A percentile compares a stretch with the other conserved stretches of the same genome.
Evolutionary conservation across 139 green algal genomes (phyloP).

Genomic region (Closterium sp.): DNA sequence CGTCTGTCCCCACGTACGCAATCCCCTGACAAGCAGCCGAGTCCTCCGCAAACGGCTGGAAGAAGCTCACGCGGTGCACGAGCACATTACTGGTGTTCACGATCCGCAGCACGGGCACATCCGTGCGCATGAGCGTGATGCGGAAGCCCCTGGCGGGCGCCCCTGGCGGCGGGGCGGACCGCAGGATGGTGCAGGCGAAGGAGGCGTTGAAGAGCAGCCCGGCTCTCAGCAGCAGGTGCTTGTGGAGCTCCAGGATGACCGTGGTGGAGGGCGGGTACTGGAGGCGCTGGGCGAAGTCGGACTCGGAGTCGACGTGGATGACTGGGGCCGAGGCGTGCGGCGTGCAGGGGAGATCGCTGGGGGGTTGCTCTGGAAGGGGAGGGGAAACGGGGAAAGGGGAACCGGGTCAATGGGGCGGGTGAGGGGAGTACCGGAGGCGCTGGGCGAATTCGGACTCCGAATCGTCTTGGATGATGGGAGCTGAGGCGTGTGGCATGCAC

Average conservation of each 20-base stretch:
- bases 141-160: neutral
- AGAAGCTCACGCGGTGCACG: neutral
- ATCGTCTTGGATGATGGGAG: neutral
- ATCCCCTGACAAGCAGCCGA: neutral
- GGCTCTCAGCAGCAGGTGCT: neutral
- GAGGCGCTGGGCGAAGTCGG: constrained; percentile 4
- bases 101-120: neutral
- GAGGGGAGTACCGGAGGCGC: constrained; percentile 23
- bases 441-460: neutral
- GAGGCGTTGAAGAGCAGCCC: constrained; percentile 6
- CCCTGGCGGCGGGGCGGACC: neutral
- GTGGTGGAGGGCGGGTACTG: constrained; percentile 27
- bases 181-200: constrained; percentile 24
- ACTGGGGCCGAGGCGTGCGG: neutral
- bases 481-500: neutral
- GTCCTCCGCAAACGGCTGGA: neutral
- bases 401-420: too few relatives aligned
- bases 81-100: neutral
- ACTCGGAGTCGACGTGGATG: neutral
- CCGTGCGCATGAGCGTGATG: neutral
- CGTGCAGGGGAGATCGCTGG: neutral
- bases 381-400: too few relatives aligned
- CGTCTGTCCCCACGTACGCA: neutral
- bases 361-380: neutral
- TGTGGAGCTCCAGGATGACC: neutral